Percentiles rank a stretch among this genome's conserved stretches.
phyloP scores from a whole-genome alignment of 441 rosid genomes.

The Arabidopsis lyrata region DNA sequence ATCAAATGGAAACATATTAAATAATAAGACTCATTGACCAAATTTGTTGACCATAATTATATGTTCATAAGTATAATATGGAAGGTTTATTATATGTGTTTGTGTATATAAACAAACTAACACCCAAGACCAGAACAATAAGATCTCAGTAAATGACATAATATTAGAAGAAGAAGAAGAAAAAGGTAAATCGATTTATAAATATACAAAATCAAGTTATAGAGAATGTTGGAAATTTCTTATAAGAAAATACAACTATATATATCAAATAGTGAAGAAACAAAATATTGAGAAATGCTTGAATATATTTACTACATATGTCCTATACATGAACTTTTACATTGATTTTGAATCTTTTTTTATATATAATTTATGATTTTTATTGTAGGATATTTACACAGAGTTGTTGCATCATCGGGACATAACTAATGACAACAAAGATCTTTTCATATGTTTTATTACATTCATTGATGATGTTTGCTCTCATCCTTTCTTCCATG shows the following conservation, averaged over 20 bases:
- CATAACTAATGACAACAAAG: slow-evolving; percentile 15
- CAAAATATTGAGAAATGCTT: not conserved
- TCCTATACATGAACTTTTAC: not conserved
- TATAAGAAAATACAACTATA: too few relatives aligned
- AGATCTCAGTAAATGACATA: not conserved
- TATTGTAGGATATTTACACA: not conserved
- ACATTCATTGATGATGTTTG: slow-evolving; percentile 9
- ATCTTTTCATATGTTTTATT: slow-evolving; percentile 1
- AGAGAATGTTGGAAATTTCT: not conserved
- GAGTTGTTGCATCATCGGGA: not conserved
- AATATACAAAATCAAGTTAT: not conserved
- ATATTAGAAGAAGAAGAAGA: not conserved
- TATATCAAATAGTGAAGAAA: not conserved
- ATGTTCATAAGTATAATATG: not conserved
- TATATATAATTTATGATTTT: not conserved
- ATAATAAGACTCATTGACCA: not conserved
- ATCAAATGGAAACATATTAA: not conserved
- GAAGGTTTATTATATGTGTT: not conserved
- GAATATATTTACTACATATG: not conserved
- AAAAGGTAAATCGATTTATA: not conserved
- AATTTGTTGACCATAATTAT: too few relatives aligned
- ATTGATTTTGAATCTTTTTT: not conserved
- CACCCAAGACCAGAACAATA: not conserved
- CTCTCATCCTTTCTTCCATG: not conserved
- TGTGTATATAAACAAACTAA: too few relatives aligned